phyloP scores from a whole-genome alignment of 495 filamentous ascomycete species.

The Penicillium lividum region DNA sequence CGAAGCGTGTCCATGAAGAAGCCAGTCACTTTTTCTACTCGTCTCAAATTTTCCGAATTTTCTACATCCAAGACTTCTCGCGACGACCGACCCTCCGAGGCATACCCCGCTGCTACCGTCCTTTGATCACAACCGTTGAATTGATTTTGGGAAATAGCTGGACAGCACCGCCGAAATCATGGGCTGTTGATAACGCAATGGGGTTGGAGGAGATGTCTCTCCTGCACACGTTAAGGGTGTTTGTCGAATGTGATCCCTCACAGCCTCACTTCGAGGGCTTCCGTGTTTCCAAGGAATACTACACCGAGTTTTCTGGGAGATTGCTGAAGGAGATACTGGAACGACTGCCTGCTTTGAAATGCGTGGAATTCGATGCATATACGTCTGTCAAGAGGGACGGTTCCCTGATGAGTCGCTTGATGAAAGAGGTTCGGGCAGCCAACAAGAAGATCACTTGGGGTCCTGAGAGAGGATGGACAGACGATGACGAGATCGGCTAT shows the following conservation, averaged over 20 bases:
- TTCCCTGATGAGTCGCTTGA: slow-evolving; percentile 67
- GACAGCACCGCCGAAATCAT: slow-evolving; percentile 70
- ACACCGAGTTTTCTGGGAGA: slow-evolving; percentile 66
- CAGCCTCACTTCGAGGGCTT: slow-evolving; percentile 73
- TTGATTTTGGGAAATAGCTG: slow-evolving; percentile 80
- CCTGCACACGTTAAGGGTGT: slow-evolving; percentile 67
- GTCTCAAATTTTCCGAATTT: slow-evolving; percentile 73
- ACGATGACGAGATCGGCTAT: slow-evolving; percentile 27
- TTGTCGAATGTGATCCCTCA: slow-evolving; percentile 77
- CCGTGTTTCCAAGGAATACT: slow-evolving; percentile 66
- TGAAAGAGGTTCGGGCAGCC: slow-evolving; percentile 52
- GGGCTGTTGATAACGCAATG: slow-evolving; percentile 66
- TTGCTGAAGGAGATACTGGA: slow-evolving; percentile 61
- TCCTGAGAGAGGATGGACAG: slow-evolving; percentile 65
- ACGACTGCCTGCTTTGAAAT: slow-evolving; percentile 57
- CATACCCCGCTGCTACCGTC: slow-evolving; percentile 61
- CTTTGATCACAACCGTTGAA: slow-evolving; percentile 67
- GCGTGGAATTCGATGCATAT: slow-evolving; percentile 76
- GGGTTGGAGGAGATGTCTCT: slow-evolving; percentile 65
- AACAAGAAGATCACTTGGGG: slow-evolving; percentile 67
- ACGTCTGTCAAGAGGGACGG: slow-evolving; percentile 67
- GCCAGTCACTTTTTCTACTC: slow-evolving; percentile 75
- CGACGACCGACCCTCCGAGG: slow-evolving; percentile 53
- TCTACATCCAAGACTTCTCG: slow-evolving; percentile 69
- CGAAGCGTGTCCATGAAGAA: slow-evolving; percentile 66